A percentile compares a stretch with the other conserved stretches of the same genome.
phyloP scores from a whole-genome alignment of 768 basidiomycete genomes.

The Tricholoma bakamatsutake region DNA sequence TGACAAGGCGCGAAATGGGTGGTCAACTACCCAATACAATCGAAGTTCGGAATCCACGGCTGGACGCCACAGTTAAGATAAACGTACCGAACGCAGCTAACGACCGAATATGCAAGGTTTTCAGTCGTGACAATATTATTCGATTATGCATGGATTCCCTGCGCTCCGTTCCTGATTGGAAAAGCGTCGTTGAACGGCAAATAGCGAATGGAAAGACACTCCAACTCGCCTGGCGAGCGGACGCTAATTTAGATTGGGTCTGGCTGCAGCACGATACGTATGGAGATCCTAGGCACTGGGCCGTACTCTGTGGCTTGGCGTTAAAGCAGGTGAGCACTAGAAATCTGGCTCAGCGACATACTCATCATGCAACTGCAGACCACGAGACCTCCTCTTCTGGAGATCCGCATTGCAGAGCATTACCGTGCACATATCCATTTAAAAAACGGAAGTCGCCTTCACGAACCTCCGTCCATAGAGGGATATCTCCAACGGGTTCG shows the following conservation, averaged over 20 bases:
- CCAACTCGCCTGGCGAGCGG: conserved; percentile 74
- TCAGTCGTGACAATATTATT: conserved; percentile 59
- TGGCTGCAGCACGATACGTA: conserved; percentile 65
- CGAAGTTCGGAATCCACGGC: conserved; percentile 63
- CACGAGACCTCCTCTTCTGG: conserved; percentile 46
- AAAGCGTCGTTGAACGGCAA: conserved; percentile 49
- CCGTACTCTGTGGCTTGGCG: conserved; percentile 70
- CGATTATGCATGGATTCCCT: conserved; percentile 56
- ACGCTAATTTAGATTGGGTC: conserved; percentile 80
- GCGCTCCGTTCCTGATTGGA: conserved; percentile 52
- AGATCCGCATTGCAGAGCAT: conserved; percentile 74
- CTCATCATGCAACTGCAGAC: conserved; percentile 18
- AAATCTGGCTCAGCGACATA: background rate
- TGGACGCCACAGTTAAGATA: conserved; percentile 65
- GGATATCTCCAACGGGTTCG: conserved; percentile 77
- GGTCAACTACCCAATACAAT: conserved; percentile 64
- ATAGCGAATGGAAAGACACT: conserved; percentile 51
- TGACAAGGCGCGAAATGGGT: conserved; percentile 60
- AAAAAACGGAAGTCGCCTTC: conserved; percentile 42
- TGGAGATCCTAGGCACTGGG: conserved; percentile 60
- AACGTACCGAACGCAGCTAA: conserved; percentile 51
- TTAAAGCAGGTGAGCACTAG: conserved; percentile 53
- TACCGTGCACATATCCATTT: conserved; percentile 41
- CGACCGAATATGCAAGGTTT: conserved; percentile 38
- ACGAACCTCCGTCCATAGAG: conserved; percentile 80